A percentile compares a stretch with the other conserved stretches of the same genome.
Conservation (phyloP, 192 early-diverging fungal genomes). For the Coemansia sp. region DNA sequence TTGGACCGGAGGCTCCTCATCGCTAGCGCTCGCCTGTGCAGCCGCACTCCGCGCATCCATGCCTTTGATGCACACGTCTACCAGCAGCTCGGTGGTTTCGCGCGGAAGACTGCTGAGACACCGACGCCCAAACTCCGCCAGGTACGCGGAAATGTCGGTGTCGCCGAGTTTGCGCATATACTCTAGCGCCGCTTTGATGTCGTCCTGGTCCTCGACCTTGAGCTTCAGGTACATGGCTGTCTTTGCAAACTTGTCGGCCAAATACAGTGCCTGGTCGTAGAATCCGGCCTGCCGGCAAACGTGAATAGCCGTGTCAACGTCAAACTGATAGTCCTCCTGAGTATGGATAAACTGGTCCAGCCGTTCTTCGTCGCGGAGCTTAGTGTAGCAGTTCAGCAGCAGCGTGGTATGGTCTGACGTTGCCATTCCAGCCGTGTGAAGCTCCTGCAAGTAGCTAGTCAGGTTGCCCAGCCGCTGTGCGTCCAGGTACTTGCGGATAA, state of each 20-base stretch:
- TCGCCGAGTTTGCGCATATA: conserved; percentile 62
- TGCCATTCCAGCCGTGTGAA: conserved; percentile 82
- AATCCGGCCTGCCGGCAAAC: conserved; percentile 91
- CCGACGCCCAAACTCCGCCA: conserved; percentile 44
- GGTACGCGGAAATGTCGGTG: conserved; percentile 24
- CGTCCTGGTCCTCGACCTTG: conserved; percentile 81
- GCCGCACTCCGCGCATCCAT: conserved; percentile 26
- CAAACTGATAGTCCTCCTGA: conserved; percentile 78
- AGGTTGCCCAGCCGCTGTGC: conserved; percentile 90
- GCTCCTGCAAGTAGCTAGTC: conserved; percentile 81
- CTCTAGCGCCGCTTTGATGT: conserved; percentile 69
- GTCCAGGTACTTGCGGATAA: conserved; percentile 95
- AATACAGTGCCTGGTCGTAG: conserved; percentile 83
- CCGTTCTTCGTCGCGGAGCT: conserved; percentile 79
- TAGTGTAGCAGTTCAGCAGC: conserved; percentile 96
- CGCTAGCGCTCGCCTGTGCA: background rate
- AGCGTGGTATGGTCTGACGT: conserved; percentile 95
- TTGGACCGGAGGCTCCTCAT: background rate
- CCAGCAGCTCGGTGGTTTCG: conserved; percentile 42
- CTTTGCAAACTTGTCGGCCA: conserved; percentile 78
- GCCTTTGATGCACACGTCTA: conserved; percentile 41
- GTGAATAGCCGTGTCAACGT: conserved; percentile 89
- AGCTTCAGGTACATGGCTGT: conserved; percentile 86
- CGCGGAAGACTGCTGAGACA: conserved; percentile 37
- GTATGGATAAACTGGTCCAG: conserved; percentile 84